phyloP scores from a whole-genome alignment of 306 rosid species.

The Dalbergia cultrata region DNA sequence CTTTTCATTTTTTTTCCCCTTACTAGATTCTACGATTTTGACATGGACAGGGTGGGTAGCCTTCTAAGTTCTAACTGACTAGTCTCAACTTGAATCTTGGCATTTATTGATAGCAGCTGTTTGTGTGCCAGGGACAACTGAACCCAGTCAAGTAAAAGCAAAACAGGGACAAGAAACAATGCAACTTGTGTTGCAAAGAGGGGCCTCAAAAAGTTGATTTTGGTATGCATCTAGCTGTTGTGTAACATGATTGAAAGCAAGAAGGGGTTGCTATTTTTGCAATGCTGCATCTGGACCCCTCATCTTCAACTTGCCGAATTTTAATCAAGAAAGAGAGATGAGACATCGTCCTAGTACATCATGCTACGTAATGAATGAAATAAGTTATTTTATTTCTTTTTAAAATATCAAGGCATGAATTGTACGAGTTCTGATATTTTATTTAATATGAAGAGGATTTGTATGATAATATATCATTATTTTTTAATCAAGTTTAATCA shows the following conservation, averaged over 20 bases:
- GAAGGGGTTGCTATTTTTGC: slow-evolving; percentile 33
- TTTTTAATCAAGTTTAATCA: background rate
- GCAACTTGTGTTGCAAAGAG: slow-evolving; percentile 34
- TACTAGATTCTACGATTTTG: background rate
- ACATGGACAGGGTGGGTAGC: too few relatives aligned
- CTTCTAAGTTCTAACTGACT: background rate
- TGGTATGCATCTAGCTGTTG: slow-evolving; percentile 11
- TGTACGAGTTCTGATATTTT: too few relatives aligned
- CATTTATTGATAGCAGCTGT: slow-evolving; percentile 23
- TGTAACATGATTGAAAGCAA: slow-evolving; percentile 22
- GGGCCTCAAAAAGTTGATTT: slow-evolving; percentile 34
- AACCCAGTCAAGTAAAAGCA: background rate
- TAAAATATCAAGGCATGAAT: too few relatives aligned
- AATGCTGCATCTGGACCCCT: slow-evolving; percentile 31
- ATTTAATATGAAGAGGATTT: too few relatives aligned
- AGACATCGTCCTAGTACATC: too few relatives aligned
- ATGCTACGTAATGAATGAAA: too few relatives aligned
- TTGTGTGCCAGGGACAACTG: background rate
- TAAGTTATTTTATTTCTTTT: too few relatives aligned
- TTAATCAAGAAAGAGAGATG: background rate
- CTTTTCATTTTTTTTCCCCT: background rate
- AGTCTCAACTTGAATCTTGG: slow-evolving; percentile 45
- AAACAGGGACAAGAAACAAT: slow-evolving; percentile 1
- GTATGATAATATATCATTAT: too few relatives aligned
- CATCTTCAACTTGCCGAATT: slow-evolving; percentile 41